Percentiles rank a stretch among this genome's conserved stretches.
These are phyloP conservation scores for Aspergillus neotritici DNA, from an alignment of 2,329 filamentous ascomycete genomes.

Conservation along the genomic window DNA sequence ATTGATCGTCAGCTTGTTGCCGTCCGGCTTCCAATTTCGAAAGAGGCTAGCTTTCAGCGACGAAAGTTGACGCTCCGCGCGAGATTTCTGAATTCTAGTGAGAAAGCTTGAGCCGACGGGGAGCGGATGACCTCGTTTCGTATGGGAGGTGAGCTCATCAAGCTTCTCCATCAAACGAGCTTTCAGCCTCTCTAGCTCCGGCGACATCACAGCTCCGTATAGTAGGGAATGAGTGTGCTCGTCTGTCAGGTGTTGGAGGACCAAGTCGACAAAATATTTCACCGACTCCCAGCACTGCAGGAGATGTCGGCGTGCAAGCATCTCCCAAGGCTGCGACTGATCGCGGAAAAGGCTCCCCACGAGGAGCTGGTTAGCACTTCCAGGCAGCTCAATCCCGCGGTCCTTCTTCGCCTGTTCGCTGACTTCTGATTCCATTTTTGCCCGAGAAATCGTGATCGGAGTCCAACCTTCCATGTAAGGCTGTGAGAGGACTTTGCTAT, in stretches of 20 bases:
- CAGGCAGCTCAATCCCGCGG: conserved; percentile 33
- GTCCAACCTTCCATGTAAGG: conserved; percentile 14
- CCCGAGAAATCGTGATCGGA: conserved; percentile 1
- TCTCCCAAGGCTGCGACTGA: conserved; percentile 30
- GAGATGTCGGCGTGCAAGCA: conserved; percentile 22
- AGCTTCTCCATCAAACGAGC: conserved; percentile 17
- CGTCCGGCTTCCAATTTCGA: neutral
- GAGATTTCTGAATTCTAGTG: conserved; percentile 2
- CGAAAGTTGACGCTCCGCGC: conserved; percentile 6
- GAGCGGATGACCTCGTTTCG: conserved; percentile 20
- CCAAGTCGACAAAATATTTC: conserved; percentile 15
- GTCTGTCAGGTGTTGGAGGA: conserved; percentile 23
- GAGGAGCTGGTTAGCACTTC: conserved; percentile 28
- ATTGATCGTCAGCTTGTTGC: neutral
- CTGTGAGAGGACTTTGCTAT: neutral
- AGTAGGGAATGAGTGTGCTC: conserved; percentile 16
- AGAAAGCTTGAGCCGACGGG: conserved; percentile 15
- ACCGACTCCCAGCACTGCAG: conserved; percentile 20
- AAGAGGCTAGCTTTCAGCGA: conserved; percentile 2
- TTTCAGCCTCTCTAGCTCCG: conserved; percentile 21
- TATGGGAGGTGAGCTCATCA: conserved; percentile 17
- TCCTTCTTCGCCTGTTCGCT: conserved; percentile 23
- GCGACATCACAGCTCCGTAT: conserved; percentile 13
- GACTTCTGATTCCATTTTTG: conserved; percentile 13
- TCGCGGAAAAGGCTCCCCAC: conserved; percentile 31